Evolutionary conservation across 2,329 filamentous ascomycete species (phyloP).

Genomic region (Escovopsis weberi): DNA sequence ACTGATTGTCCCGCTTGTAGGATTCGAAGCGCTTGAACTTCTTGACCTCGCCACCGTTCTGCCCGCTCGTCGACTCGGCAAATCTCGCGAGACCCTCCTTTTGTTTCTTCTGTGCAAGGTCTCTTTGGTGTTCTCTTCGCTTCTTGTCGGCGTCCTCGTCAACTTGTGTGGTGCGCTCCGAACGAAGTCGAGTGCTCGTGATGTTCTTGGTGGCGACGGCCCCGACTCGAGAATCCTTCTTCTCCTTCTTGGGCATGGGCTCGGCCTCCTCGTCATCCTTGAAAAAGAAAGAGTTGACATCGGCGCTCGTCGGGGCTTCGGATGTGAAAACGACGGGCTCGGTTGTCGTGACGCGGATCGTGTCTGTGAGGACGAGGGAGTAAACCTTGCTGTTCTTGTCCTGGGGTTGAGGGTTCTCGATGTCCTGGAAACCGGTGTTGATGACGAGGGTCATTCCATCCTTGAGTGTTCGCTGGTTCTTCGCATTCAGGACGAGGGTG

Average conservation of each 20-base stretch:
- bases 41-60: slow-evolving; percentile 87
- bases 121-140: slow-evolving; percentile 83
- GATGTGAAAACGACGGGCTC: slow-evolving; percentile 85
- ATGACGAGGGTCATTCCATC: slow-evolving; percentile 96
- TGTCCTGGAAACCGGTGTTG: slow-evolving; percentile 77
- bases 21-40: slow-evolving; percentile 99
- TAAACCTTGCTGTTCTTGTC: slow-evolving; percentile 85
- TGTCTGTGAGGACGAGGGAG: slow-evolving; percentile 82
- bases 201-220: slow-evolving; percentile 92
- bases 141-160: slow-evolving; percentile 83
- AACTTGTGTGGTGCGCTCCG: slow-evolving; percentile 73
- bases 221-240: slow-evolving; percentile 68
- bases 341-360: slow-evolving; percentile 67
- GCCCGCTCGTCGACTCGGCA: slow-evolving; percentile 66
- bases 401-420: slow-evolving; percentile 74
- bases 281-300: slow-evolving; percentile 96
- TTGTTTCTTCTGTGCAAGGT: slow-evolving; percentile 75
- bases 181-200: slow-evolving; percentile 80
- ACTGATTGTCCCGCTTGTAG: slow-evolving; percentile 94
- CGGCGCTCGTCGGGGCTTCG: slow-evolving; percentile 79
- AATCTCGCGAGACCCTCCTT: slow-evolving; percentile 76
- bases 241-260: slow-evolving; percentile 78
- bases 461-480: slow-evolving; percentile 70
- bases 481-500: slow-evolving; percentile 72
- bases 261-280: slow-evolving; percentile 87